phyloP scores from a whole-genome alignment of 106 monocot genomes.

The Iris macrosiphon region DNA sequence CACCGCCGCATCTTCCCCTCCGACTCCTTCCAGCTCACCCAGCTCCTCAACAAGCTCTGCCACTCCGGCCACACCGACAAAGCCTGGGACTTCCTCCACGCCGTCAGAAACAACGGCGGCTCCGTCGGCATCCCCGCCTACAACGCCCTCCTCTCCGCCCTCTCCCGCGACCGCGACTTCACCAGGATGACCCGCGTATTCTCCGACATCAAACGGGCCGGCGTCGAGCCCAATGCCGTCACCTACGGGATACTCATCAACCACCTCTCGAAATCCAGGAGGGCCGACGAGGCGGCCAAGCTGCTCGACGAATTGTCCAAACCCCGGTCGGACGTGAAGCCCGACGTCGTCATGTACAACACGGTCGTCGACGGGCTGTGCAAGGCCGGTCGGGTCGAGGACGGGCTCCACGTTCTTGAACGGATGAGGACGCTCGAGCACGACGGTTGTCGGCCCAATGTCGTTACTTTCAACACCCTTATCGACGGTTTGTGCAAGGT shows the following conservation, averaged over 20 bases:
- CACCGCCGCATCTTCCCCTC: slow-evolving; percentile 18
- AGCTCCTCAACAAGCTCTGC: slow-evolving; percentile 34
- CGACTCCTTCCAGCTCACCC: slow-evolving; percentile 21
- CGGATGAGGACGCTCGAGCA: slow-evolving; percentile 26
- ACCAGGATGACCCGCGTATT: slow-evolving; percentile 45
- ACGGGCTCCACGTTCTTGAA: slow-evolving; percentile 25
- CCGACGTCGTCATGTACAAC: slow-evolving; percentile 44
- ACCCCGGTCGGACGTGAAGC: slow-evolving; percentile 16
- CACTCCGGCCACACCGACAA: slow-evolving; percentile 7
- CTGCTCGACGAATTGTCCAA: slow-evolving; percentile 55
- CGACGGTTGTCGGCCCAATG: slow-evolving; percentile 27
- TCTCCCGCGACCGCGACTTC: slow-evolving; percentile 33
- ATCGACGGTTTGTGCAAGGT: slow-evolving; percentile 65
- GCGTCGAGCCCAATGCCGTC: slow-evolving; percentile 22
- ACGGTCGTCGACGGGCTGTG: slow-evolving; percentile 65
- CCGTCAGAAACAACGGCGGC: slow-evolving; percentile 32
- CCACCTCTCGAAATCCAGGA: slow-evolving; percentile 42
- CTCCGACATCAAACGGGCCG: slow-evolving; percentile 42
- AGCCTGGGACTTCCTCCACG: slow-evolving; percentile 46
- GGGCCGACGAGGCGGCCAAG: slow-evolving; percentile 39
- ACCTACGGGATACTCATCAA: slow-evolving; percentile 61
- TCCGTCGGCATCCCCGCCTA: slow-evolving; percentile 32
- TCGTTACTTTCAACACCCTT: slow-evolving; percentile 53
- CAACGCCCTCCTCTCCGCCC: slow-evolving; percentile 56
- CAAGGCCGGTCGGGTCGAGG: slow-evolving; percentile 48